These are phyloP conservation scores for Pisolithus microcarpus DNA, from an alignment of 768 basidiomycete species.

Conservation along the genomic window DNA sequence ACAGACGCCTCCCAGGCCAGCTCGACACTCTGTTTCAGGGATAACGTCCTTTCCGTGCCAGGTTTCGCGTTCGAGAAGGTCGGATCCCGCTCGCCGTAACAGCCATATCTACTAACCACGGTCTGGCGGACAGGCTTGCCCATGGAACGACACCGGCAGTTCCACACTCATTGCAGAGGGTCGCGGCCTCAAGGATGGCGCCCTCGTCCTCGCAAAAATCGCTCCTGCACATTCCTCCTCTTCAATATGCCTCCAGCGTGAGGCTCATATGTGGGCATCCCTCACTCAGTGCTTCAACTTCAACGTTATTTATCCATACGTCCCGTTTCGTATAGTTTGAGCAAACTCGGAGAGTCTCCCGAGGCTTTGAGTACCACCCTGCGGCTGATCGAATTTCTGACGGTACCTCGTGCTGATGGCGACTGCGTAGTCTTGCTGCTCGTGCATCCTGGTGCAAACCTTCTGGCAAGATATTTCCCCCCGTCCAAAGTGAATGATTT, in stretches of 20 bases:
- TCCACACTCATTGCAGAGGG: conserved; percentile 65
- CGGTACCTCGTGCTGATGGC: conserved; percentile 56
- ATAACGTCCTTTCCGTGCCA: conserved; percentile 52
- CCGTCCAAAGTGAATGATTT: conserved; percentile 59
- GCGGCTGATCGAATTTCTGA: conserved; percentile 57
- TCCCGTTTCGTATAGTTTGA: not conserved
- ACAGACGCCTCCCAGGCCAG: not conserved
- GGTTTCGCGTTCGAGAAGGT: conserved; percentile 71
- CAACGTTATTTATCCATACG: no score
- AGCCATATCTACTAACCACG: not conserved
- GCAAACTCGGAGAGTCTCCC: conserved; percentile 34
- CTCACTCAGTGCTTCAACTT: not conserved
- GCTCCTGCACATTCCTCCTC: conserved; percentile 66
- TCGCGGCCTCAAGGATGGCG: conserved; percentile 61
- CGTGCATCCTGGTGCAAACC: conserved; percentile 62
- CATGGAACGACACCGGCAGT: conserved; percentile 70
- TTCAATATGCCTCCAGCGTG: conserved; percentile 64
- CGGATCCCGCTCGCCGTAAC: conserved; percentile 6
- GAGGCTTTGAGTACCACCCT: conserved; percentile 48
- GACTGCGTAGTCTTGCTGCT: conserved; percentile 67
- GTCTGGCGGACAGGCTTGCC: conserved; percentile 37
- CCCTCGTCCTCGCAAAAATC: conserved; percentile 65
- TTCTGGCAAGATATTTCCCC: conserved; percentile 65
- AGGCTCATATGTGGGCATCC: conserved; percentile 57
- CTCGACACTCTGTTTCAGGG: conserved; percentile 7